Percentiles rank a stretch among this genome's conserved stretches.
Evolutionary conservation across 2,329 filamentous ascomycete genomes (phyloP).

Genomic region (Simplicillium aogashimaense): DNA sequence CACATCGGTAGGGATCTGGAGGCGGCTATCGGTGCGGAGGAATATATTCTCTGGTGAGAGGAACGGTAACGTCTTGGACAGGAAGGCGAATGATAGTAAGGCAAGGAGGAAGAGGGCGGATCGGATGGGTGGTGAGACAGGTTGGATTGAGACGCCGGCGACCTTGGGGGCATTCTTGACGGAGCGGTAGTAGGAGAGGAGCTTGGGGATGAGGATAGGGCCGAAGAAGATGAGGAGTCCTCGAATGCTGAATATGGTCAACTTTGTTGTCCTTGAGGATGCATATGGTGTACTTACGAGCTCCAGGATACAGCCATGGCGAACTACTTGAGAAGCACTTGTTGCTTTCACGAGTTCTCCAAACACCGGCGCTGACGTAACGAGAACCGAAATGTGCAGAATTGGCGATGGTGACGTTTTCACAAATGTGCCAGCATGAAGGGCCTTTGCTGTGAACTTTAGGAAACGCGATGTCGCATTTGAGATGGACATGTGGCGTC

Average conservation of each 20-base stretch:
- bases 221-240: conserved; percentile 54
- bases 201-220: conserved; percentile 60
- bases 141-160: conserved; percentile 39
- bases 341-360: no score
- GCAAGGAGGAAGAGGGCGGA: conserved; percentile 52
- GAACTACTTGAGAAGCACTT: not conserved
- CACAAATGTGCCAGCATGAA: no score
- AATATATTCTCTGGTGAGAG: conserved; percentile 79
- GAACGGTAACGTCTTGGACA: conserved; percentile 53
- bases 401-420: no score
- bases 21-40: conserved; percentile 62
- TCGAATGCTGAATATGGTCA: conserved; percentile 31
- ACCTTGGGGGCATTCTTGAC: conserved; percentile 30
- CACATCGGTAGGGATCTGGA: conserved; percentile 77
- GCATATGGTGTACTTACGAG: conserved; percentile 8
- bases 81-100: conserved; percentile 29
- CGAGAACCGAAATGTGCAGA: no score
- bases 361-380: no score
- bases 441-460: no score
- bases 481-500: no score
- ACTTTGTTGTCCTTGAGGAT: conserved; percentile 1
- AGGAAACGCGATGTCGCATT: no score
- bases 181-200: conserved; percentile 54
- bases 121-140: conserved; percentile 42
- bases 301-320: conserved; percentile 4